Evolutionary conservation across 345 rosid genomes (phyloP).

Genomic region (Cardamine chenopodiifolia): DNA sequence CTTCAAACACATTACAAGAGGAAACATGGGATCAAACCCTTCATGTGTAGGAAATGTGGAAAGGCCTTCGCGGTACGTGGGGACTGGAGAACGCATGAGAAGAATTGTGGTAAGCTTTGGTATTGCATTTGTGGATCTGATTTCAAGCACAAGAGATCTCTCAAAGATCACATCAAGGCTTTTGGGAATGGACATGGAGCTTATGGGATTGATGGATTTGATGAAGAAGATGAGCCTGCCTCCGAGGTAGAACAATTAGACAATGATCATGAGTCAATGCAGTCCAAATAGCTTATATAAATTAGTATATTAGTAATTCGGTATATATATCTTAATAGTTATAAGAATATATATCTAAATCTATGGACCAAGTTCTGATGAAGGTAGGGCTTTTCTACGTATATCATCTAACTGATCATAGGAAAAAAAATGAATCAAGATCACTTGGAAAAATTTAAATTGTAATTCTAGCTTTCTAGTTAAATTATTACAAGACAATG

Average conservation of each 20-base stretch:
- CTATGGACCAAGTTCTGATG: constrained; percentile 43
- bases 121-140: constrained; percentile 79
- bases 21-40: constrained; percentile 73
- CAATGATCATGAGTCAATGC: constrained; percentile 46
- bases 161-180: constrained; percentile 76
- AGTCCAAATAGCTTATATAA: constrained; percentile 39
- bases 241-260: constrained; percentile 59
- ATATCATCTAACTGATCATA: constrained; percentile 37
- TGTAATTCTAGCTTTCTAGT: constrained; percentile 27
- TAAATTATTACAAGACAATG: constrained; percentile 21
- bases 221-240: constrained; percentile 63
- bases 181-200: constrained; percentile 76
- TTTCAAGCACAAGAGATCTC: constrained; percentile 79
- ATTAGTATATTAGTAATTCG: constrained; percentile 27
- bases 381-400: constrained; percentile 34
- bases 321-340: constrained; percentile 29
- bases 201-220: constrained; percentile 45
- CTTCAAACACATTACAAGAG: constrained; percentile 90
- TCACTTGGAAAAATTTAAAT: constrained; percentile 20
- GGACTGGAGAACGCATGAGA: constrained; percentile 88
- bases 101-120: constrained; percentile 86
- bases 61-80: constrained; percentile 81
- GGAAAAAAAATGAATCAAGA: constrained; percentile 15
- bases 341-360: constrained; percentile 19
- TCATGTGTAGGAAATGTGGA: constrained; percentile 71